Percentiles rank a stretch among this genome's conserved stretches.
These are phyloP conservation scores for Dichotomopilus funicola DNA, from an alignment of 2,329 filamentous ascomycete genomes.

Conservation along the genomic window DNA sequence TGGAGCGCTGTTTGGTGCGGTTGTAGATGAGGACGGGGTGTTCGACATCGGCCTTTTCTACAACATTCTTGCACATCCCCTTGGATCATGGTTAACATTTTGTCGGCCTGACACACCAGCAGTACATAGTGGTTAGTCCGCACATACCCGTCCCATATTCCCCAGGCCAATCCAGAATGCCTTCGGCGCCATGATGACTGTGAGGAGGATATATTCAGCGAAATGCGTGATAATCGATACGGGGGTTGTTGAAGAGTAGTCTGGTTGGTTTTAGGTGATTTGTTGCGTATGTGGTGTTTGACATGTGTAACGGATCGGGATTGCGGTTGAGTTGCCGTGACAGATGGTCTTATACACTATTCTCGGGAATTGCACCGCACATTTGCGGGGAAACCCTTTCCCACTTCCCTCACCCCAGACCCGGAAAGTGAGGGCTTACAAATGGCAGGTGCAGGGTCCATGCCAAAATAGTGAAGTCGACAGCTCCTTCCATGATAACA, in stretches of 20 bases:
- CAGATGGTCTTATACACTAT: neutral
- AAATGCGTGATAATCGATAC: neutral
- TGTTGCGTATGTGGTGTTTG: neutral
- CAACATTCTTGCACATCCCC: constrained; percentile 81
- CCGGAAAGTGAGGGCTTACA: constrained; percentile 2
- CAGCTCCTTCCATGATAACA: neutral
- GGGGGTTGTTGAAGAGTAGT: neutral
- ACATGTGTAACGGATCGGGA: neutral
- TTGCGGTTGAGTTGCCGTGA: neutral
- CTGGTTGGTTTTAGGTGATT: neutral
- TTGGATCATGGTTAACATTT: constrained; percentile 28
- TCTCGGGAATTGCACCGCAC: neutral
- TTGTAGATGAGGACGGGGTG: constrained; percentile 75
- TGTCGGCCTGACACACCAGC: neutral
- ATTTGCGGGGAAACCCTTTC: constrained; percentile 8
- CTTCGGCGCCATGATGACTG: constrained; percentile 46
- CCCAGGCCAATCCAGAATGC: constrained; percentile 77
- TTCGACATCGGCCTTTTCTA: constrained; percentile 65
- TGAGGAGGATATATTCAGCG: neutral
- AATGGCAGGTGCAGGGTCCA: neutral
- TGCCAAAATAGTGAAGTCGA: neutral
- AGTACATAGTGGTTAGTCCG: no score
- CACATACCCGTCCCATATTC: constrained; percentile 73
- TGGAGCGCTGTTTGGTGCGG: constrained; percentile 61
- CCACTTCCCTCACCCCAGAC: neutral